These are phyloP conservation scores for Medicago truncatula DNA, from an alignment of 306 rosid species.

Conservation along the genomic window MtrunA17r5.0-ANR NC_053045.1:52175001-52175500, in stretches of 20 bases:
- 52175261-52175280: constrained; percentile 6
- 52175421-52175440: constrained; percentile 8
- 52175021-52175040: too few species aligned
- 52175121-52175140: neutral
- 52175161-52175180: neutral
- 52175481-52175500: constrained; percentile 38
- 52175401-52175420: constrained; percentile 28
- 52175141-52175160: neutral
- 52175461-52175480: constrained; percentile 24
- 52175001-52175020: too few species aligned
- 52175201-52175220: neutral
- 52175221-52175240: neutral
- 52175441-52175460: neutral
- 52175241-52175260: neutral
- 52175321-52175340: neutral
- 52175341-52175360: constrained; percentile 23
- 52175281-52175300: constrained; percentile 13
- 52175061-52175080: neutral
- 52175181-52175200: neutral
- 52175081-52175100: neutral
- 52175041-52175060: neutral
- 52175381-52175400: constrained; percentile 27
- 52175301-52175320: constrained; percentile 1
- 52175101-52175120: too few species aligned
- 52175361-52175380: constrained; percentile 31